phyloP scores from a whole-genome alignment of 140 eudicot species.

The Cichorium intybus region DNA sequence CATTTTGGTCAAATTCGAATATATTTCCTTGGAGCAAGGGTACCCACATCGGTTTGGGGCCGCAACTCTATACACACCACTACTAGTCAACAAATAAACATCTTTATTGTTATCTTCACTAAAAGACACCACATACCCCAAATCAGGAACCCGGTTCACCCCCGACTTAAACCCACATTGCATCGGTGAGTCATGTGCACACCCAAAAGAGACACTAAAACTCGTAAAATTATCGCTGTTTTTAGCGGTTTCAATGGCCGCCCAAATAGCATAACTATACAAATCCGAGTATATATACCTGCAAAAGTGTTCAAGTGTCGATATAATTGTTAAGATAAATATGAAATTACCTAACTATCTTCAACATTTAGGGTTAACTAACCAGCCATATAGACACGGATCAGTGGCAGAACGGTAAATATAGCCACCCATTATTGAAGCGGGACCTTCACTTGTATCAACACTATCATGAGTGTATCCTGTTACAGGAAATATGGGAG shows the following conservation, averaged over 20 bases:
- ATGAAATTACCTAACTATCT: background rate
- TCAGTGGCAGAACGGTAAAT: constrained; percentile 61
- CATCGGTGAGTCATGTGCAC: constrained; percentile 75
- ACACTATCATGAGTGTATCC: constrained; percentile 61
- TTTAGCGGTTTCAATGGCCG: constrained; percentile 52
- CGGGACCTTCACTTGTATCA: constrained; percentile 55
- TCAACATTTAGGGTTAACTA: constrained; percentile 13
- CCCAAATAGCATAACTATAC: constrained; percentile 65
- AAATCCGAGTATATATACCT: constrained; percentile 76
- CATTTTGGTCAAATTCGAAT: constrained; percentile 5
- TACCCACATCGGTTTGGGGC: constrained; percentile 70
- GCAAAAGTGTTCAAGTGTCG: constrained; percentile 5
- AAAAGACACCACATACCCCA: constrained; percentile 67
- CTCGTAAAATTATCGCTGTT: constrained; percentile 55
- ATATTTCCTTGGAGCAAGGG: constrained; percentile 48
- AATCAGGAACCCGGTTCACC: constrained; percentile 39
- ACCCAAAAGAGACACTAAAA: constrained; percentile 33
- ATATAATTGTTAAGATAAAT: background rate
- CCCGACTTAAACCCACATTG: constrained; percentile 46
- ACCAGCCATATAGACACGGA: constrained; percentile 87
- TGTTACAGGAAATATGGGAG: constrained; percentile 59
- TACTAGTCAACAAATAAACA: constrained; percentile 51
- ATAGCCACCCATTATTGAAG: constrained; percentile 75
- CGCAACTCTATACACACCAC: constrained; percentile 71
- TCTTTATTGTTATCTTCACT: constrained; percentile 74